Evolutionary conservation across 2,329 filamentous ascomycete genomes (phyloP).

Genomic region (Chaetothyriales sp.): DNA sequence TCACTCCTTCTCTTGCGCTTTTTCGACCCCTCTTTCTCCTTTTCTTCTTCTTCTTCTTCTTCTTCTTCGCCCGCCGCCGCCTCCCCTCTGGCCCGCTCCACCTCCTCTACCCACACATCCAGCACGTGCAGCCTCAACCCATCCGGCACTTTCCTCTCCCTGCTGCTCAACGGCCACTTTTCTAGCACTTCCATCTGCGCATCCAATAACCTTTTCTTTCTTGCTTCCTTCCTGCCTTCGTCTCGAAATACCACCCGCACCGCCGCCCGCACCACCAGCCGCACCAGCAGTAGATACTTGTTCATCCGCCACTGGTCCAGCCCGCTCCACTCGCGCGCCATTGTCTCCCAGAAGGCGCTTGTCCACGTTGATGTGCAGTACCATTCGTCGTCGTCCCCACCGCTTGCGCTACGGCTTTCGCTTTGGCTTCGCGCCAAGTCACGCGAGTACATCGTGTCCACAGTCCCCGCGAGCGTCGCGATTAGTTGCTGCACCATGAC

Average conservation of each 20-base stretch:
- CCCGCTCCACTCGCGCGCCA: slow-evolving; percentile 54
- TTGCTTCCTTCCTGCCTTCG: slow-evolving; percentile 15
- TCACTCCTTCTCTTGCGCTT: neutral
- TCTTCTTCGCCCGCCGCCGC: neutral
- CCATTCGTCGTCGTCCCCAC: slow-evolving; percentile 3
- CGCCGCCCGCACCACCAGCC: slow-evolving; percentile 34
- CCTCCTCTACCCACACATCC: slow-evolving; percentile 85
- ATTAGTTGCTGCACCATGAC: slow-evolving; percentile 15
- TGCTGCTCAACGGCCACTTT: slow-evolving; percentile 27
- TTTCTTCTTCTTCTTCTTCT: slow-evolving; percentile 2
- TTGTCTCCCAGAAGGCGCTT: slow-evolving; percentile 55
- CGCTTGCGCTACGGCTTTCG: slow-evolving; percentile 3
- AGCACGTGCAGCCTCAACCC: slow-evolving; percentile 75
- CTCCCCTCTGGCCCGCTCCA: slow-evolving; percentile 46
- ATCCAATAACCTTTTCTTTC: slow-evolving; percentile 16
- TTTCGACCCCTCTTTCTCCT: slow-evolving; percentile 1
- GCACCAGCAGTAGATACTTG: slow-evolving; percentile 78
- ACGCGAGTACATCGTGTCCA: slow-evolving; percentile 6
- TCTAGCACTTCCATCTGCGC: slow-evolving; percentile 6
- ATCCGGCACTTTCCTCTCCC: slow-evolving; percentile 51
- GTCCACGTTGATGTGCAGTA: slow-evolving; percentile 7
- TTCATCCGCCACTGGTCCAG: slow-evolving; percentile 71
- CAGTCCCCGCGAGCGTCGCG: slow-evolving; percentile 10
- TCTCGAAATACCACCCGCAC: slow-evolving; percentile 14
- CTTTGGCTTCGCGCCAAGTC: neutral